These are phyloP conservation scores for Fraxinus americana DNA, from an alignment of 257 asterid genomes.

Conservation along the genomic window DNA sequence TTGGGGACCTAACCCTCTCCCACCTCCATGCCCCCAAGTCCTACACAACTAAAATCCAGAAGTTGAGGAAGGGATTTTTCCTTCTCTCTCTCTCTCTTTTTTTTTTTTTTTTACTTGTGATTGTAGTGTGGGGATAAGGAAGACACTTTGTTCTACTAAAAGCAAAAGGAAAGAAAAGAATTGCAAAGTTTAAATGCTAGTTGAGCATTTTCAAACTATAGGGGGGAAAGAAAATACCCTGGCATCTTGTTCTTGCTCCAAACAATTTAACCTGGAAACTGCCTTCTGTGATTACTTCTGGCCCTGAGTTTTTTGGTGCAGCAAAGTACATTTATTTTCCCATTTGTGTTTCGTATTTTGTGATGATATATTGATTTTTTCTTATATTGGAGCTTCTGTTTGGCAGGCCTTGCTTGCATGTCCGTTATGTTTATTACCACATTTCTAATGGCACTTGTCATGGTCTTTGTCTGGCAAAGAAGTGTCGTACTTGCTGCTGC, in stretches of 20 bases:
- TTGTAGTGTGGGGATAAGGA: too few species aligned
- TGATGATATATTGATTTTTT: background rate
- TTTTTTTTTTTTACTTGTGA: too few species aligned
- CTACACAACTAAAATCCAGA: background rate
- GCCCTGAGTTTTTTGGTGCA: background rate
- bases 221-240: background rate
- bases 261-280: background rate
- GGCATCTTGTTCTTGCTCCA: background rate
- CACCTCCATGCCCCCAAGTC: background rate
- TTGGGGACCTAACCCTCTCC: background rate
- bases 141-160: too few species aligned
- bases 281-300: background rate
- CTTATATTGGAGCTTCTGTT: background rate
- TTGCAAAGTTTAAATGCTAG: background rate
- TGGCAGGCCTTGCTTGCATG: constrained; percentile 93
- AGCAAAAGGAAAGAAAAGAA: background rate
- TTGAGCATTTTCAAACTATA: background rate
- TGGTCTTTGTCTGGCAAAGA: constrained; percentile 82
- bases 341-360: background rate
- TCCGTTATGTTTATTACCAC: constrained; percentile 91
- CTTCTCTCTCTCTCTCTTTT: too few species aligned
- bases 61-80: too few species aligned
- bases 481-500: constrained; percentile 45
- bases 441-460: constrained; percentile 82
- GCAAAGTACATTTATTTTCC: background rate